phyloP scores from a whole-genome alignment of 2,329 filamentous ascomycete species.

The Cladosporium sp. region DNA sequence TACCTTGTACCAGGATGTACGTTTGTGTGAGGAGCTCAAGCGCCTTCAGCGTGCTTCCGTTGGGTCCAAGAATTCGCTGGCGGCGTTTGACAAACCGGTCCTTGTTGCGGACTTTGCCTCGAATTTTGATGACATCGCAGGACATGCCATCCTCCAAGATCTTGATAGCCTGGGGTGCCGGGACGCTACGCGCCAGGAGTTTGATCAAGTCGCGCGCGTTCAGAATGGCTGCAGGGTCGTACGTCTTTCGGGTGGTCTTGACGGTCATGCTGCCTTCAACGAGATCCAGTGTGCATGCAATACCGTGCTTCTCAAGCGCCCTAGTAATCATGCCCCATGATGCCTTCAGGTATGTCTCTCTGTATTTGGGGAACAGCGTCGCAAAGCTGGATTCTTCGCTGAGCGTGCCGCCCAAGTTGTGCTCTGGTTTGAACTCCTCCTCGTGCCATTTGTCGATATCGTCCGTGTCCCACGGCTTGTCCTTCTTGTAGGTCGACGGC shows the following conservation, averaged over 20 bases:
- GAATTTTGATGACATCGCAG: constrained; percentile 93
- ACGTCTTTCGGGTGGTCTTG: constrained; percentile 87
- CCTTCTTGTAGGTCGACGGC: constrained; percentile 83
- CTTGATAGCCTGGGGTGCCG: constrained; percentile 85
- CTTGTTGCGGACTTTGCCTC: constrained; percentile 84
- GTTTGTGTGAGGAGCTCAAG: constrained; percentile 85
- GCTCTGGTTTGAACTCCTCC: constrained; percentile 74
- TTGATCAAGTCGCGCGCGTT: constrained; percentile 94
- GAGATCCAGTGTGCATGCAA: constrained; percentile 87
- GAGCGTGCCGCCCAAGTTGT: constrained; percentile 82
- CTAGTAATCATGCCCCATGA: constrained; percentile 89
- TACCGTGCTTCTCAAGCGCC: constrained; percentile 76
- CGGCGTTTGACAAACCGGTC: constrained; percentile 92
- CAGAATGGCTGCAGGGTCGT: constrained; percentile 84
- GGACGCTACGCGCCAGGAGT: constrained; percentile 82
- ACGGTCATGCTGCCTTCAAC: constrained; percentile 96
- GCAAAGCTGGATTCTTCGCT: constrained; percentile 87
- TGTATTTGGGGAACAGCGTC: constrained; percentile 86
- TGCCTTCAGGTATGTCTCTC: constrained; percentile 87
- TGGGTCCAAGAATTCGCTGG: constrained; percentile 85
- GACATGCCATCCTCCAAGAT: constrained; percentile 89
- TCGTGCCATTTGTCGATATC: constrained; percentile 97
- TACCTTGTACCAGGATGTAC: constrained; percentile 93
- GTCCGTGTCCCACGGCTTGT: constrained; percentile 93
- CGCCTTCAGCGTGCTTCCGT: constrained; percentile 87